phyloP scores from a whole-genome alignment of 164 flowering plant genomes.

The Kingdonia uniflora region DNA sequence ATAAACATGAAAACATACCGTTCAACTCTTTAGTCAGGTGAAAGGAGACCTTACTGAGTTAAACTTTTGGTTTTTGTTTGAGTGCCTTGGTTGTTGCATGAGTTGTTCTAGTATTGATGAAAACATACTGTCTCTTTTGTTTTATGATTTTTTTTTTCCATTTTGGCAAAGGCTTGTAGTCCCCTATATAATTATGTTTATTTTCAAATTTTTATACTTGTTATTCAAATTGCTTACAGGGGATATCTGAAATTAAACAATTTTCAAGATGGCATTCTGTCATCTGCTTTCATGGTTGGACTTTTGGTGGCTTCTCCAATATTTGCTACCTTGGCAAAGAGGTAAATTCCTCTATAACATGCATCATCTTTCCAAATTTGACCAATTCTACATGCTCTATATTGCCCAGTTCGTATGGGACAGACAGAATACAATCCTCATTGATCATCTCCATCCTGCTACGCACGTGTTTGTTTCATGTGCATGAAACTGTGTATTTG shows the following conservation, averaged over 20 bases:
- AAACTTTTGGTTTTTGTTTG: too few species aligned
- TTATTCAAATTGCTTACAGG: conserved; percentile 47
- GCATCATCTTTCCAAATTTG: neutral
- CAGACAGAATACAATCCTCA: too few species aligned
- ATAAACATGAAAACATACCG: too few species aligned
- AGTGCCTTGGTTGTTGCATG: too few species aligned
- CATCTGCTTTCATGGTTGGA: conserved; percentile 99
- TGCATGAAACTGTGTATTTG: too few species aligned
- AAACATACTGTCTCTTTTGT: too few species aligned
- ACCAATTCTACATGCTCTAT: neutral
- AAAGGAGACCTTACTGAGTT: too few species aligned
- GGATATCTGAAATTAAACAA: conserved; percentile 76
- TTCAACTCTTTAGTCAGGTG: too few species aligned
- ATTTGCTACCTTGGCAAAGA: conserved; percentile 88
- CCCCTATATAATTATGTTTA: neutral
- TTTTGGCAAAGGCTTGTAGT: neutral
- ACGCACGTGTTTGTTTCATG: too few species aligned
- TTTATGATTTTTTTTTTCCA: too few species aligned
- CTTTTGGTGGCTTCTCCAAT: conserved; percentile 91
- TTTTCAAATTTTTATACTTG: neutral
- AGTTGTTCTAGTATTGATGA: too few species aligned
- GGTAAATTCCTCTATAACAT: conserved; percentile 25
- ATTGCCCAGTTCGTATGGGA: neutral
- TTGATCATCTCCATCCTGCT: too few species aligned
- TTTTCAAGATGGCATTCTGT: conserved; percentile 90